Evolutionary conservation across 106 monocot species (phyloP).

Genomic region (Hemerocallis citrina): DNA sequence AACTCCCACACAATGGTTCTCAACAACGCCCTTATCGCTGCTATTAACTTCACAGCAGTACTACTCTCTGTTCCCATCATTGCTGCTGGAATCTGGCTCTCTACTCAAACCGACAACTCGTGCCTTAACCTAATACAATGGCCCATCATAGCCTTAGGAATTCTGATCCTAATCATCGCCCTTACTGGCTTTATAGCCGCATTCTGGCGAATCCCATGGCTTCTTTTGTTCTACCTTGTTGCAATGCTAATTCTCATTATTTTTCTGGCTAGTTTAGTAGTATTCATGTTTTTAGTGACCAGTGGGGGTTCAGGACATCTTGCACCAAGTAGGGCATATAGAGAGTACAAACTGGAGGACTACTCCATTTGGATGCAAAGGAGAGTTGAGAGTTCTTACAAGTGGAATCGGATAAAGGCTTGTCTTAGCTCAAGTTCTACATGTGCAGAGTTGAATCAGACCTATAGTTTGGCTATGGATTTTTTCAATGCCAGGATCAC

Average conservation of each 20-base stretch:
- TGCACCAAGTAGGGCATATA: too few relatives aligned
- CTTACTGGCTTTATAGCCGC: slow-evolving; percentile 55
- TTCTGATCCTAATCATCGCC: slow-evolving; percentile 19
- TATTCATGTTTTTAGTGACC: slow-evolving; percentile 28
- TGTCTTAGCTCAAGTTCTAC: slow-evolving; percentile 39
- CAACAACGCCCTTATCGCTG: slow-evolving; percentile 43
- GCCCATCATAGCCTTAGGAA: slow-evolving; percentile 26
- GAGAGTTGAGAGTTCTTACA: slow-evolving; percentile 21
- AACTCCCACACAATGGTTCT: slow-evolving; percentile 61
- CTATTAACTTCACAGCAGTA: slow-evolving; percentile 46
- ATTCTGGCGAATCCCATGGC: too few relatives aligned
- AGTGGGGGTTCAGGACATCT: too few relatives aligned
- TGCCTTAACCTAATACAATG: too few relatives aligned
- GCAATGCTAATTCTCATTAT: slow-evolving; percentile 41
- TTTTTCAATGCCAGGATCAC: slow-evolving; percentile 37
- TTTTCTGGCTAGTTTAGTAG: slow-evolving; percentile 15
- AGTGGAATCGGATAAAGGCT: slow-evolving; percentile 50
- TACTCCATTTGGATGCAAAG: too few relatives aligned
- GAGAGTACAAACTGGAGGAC: too few relatives aligned
- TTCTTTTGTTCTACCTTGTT: slow-evolving; percentile 40
- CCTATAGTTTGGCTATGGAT: too few relatives aligned
- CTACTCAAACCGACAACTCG: too few relatives aligned
- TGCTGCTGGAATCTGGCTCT: too few relatives aligned
- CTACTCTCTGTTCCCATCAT: too few relatives aligned
- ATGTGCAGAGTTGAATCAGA: slow-evolving; percentile 54